Conservation (phyloP, 1,284 basidiomycete genomes). For the Apiotrichum porosum region DNA sequence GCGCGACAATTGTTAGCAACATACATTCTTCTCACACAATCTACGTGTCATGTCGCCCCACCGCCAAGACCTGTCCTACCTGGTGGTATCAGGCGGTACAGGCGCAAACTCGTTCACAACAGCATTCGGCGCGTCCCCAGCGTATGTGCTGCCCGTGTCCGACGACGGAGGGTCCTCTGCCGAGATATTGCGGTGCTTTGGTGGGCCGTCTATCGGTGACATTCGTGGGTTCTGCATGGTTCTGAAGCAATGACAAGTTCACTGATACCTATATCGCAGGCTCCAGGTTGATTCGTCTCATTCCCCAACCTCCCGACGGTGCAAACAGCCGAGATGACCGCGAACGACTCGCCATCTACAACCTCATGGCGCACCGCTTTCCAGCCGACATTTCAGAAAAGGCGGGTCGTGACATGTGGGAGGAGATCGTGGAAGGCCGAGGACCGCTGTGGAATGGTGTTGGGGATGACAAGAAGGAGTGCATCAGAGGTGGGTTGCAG, state of each 20-base stretch:
- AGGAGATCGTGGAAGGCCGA: constrained; percentile 84
- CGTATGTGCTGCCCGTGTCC: constrained; percentile 50
- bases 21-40: too few species aligned
- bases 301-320: constrained; percentile 36
- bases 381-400: constrained; percentile 63
- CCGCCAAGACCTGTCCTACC: constrained; percentile 25
- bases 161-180: constrained; percentile 54
- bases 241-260: too few species aligned
- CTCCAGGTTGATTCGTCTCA: constrained; percentile 54
- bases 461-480: constrained; percentile 84
- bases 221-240: constrained; percentile 49
- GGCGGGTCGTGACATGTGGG: constrained; percentile 82
- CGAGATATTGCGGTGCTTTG: constrained; percentile 52
- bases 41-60: too few species aligned
- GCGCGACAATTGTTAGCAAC: too few species aligned
- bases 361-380: constrained; percentile 74
- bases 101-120: constrained; percentile 53
- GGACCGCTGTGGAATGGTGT: constrained; percentile 83
- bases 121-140: constrained; percentile 51
- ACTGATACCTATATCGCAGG: constrained; percentile 15
- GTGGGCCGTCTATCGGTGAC: constrained; percentile 51
- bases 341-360: constrained; percentile 59
- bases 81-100: constrained; percentile 53
- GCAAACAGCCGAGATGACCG: constrained; percentile 24
- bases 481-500: constrained; percentile 42